Evolutionary conservation across 1,284 basidiomycete genomes (phyloP), one percentile per base, ranked within the genome.

Genomic region (Ustilago lituana): DNA sequence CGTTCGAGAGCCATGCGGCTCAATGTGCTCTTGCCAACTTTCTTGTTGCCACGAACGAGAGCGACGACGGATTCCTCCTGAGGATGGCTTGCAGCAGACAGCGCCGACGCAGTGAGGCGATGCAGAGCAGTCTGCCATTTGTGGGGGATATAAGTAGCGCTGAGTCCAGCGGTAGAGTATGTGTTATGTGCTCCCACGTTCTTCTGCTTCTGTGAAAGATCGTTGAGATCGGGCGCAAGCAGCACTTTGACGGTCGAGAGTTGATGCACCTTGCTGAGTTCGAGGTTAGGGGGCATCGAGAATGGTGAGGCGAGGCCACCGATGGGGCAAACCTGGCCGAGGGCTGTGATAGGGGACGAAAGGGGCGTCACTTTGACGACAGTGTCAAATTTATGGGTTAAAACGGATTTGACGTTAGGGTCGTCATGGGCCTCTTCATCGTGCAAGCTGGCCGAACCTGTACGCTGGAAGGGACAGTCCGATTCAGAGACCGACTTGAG

Each of bases 1-100:
- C 84, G 83, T 77, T 97, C 95, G n/a, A 91, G 80, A 2, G 92
- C 77, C 5, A 88, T 88, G 43, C 90, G 85, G 0, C 90, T 88
- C 70, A 97, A 89, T 0, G 92, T 91, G 64, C 92, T 95, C 83
- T 98, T 98, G 0, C 95, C 94, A 9, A 88, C 87, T 50, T 91
- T 89, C 82, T 92, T 95, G 0, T 90, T 86, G 0, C 95, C 94
- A 75, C 89, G 91, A 15, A 98, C 86, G 1, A 97, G 78, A 63
- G 83, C 83, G 0, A 85, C 75, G 14, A 66, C 49, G 0, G 67
- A 44, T 26, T 63, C 54, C 19, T 71, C 68, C 19, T 65, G 62
- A 7, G 57, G 57, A 31, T 70, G 51, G 29, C 33, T 45, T 1
- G 65, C 59, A 32, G 60, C 59, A 9, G 55, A 55, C 22, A 54